These are phyloP conservation scores for Podaxis sp. DNA, from an alignment of 768 basidiomycete species.

Conservation along the genomic window DNA sequence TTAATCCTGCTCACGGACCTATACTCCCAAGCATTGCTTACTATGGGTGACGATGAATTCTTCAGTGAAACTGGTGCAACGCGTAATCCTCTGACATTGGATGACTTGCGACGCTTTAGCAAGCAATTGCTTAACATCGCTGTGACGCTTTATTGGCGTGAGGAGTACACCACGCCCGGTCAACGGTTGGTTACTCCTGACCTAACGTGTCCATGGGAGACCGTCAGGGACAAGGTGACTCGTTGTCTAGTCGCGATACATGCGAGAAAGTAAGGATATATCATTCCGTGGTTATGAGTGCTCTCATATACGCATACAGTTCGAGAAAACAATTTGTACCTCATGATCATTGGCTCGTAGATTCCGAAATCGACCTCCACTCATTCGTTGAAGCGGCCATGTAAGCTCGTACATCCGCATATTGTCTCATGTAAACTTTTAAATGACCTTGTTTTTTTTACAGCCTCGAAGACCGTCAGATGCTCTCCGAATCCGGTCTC, in stretches of 20 bases:
- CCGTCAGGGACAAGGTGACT: slow-evolving; percentile 73
- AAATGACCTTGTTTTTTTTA: background rate
- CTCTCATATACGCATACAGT: slow-evolving; percentile 35
- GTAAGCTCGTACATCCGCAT: background rate
- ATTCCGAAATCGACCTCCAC: slow-evolving; percentile 41
- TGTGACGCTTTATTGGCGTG: slow-evolving; percentile 62
- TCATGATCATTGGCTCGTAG: slow-evolving; percentile 80
- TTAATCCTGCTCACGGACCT: slow-evolving; percentile 78
- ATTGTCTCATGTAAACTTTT: background rate
- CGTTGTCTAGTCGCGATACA: slow-evolving; percentile 79
- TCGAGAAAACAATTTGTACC: slow-evolving; percentile 84
- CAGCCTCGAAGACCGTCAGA: slow-evolving; percentile 67
- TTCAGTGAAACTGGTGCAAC: slow-evolving; percentile 46
- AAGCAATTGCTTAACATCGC: slow-evolving; percentile 82
- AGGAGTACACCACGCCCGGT: slow-evolving; percentile 31
- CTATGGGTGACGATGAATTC: slow-evolving; percentile 97
- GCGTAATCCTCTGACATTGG: slow-evolving; percentile 78
- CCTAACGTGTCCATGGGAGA: slow-evolving; percentile 57
- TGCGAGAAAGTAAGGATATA: slow-evolving; percentile 74
- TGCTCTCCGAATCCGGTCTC: slow-evolving; percentile 19
- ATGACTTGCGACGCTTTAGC: slow-evolving; percentile 77
- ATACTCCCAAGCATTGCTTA: slow-evolving; percentile 80
- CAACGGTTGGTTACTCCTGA: slow-evolving; percentile 19
- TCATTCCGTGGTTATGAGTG: background rate
- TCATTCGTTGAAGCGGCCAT: slow-evolving; percentile 50